A percentile compares a stretch with the other conserved stretches of the same genome.
Evolutionary conservation across 139 green algal species (phyloP).

Genomic region (Chlamydomonas eustigma): DNA sequence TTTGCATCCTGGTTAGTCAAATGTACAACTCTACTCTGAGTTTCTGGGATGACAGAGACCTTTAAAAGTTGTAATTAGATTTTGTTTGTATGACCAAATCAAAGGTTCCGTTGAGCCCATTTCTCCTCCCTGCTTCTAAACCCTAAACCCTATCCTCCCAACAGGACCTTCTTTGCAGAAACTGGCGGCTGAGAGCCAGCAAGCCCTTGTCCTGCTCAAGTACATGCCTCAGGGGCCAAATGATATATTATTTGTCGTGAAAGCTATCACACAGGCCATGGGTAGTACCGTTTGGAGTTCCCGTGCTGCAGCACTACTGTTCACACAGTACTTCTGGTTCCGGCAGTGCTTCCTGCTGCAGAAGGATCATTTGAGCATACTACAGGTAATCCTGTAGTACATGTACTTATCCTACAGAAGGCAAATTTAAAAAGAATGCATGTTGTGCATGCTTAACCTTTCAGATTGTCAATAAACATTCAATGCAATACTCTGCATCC

Average conservation of each 20-base stretch:
- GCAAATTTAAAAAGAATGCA: too few relatives aligned
- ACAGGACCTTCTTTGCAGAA: constrained; percentile 63
- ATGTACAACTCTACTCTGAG: too few relatives aligned
- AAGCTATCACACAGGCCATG: neutral
- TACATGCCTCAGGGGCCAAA: constrained; percentile 51
- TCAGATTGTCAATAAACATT: too few relatives aligned
- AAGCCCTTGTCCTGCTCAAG: constrained; percentile 56
- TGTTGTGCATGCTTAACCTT: too few relatives aligned
- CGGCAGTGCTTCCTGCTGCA: constrained; percentile 67
- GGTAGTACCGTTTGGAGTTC: neutral
- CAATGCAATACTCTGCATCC: too few relatives aligned
- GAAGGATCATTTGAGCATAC: constrained; percentile 6
- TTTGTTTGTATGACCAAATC: too few relatives aligned
- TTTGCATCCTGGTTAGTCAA: too few relatives aligned
- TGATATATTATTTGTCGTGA: neutral
- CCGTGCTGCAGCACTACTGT: constrained; percentile 63
- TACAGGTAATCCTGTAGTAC: too few relatives aligned
- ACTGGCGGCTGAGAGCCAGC: constrained; percentile 47
- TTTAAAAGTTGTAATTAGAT: too few relatives aligned
- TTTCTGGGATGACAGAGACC: too few relatives aligned
- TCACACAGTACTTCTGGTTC: constrained; percentile 79
- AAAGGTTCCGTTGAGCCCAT: neutral
- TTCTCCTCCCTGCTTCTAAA: neutral
- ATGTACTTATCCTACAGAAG: too few relatives aligned
- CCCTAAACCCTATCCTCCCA: neutral